Evolutionary conservation across 2,329 filamentous ascomycete genomes (phyloP).

Genomic region (Cladosporium sp.): DNA sequence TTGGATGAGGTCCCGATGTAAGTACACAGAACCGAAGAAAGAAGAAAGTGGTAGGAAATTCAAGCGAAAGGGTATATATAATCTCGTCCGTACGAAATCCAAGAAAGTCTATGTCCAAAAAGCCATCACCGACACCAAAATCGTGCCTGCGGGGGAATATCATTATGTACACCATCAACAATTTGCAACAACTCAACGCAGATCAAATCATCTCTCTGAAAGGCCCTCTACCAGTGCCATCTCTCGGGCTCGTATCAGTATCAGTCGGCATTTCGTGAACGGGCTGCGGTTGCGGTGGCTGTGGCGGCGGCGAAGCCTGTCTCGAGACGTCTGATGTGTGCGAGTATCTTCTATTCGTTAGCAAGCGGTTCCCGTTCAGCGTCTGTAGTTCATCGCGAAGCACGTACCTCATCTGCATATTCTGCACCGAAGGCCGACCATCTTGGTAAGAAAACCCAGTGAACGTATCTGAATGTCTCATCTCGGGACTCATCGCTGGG

Average conservation of each 20-base stretch:
- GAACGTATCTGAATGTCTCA: slow-evolving; percentile 12
- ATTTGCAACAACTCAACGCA: slow-evolving; percentile 42
- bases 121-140: background rate
- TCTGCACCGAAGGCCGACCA: background rate
- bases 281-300: background rate
- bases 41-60: background rate
- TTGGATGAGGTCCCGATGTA: background rate
- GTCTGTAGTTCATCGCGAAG: no score
- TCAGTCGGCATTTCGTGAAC: slow-evolving; percentile 15
- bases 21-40: background rate
- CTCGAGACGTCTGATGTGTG: slow-evolving; percentile 5
- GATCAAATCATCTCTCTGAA: slow-evolving; percentile 9
- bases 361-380: background rate
- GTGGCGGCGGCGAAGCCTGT: slow-evolving; percentile 10
- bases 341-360: background rate
- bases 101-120: background rate
- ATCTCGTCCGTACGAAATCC: background rate
- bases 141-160: background rate
- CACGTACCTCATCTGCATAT: slow-evolving; percentile 9
- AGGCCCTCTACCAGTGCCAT: background rate
- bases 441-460: slow-evolving; percentile 6
- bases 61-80: background rate
- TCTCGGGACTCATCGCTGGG: slow-evolving; percentile 1
- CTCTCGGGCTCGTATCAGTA: background rate
- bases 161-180: slow-evolving; percentile 5